These are phyloP conservation scores for Pleurotus tuber-regium DNA, from an alignment of 768 basidiomycete genomes.

Conservation along the genomic window DNA sequence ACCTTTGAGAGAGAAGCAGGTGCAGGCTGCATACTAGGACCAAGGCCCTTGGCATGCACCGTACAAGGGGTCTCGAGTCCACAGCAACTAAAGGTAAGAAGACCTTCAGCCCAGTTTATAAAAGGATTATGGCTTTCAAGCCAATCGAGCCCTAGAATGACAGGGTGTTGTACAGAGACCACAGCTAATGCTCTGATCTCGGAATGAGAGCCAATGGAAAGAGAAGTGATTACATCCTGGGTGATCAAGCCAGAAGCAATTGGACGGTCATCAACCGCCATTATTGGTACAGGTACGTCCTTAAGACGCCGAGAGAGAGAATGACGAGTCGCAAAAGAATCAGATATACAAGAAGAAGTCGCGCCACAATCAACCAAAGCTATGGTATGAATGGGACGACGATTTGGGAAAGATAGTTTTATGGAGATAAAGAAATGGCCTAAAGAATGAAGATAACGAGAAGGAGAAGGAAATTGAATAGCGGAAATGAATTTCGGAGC, in stretches of 20 bases:
- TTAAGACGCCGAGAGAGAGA: constrained; percentile 27
- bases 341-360: constrained; percentile 33
- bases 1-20: constrained; percentile 16
- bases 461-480: constrained; percentile 10
- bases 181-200: constrained; percentile 29
- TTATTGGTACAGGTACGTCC: constrained; percentile 30
- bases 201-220: constrained; percentile 25
- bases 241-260: constrained; percentile 38
- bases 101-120: constrained; percentile 29
- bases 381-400: constrained; percentile 28
- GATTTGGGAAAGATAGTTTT: constrained; percentile 27
- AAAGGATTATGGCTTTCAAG: constrained; percentile 31
- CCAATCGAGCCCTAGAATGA: constrained; percentile 37
- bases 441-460: constrained; percentile 12
- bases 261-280: constrained; percentile 34
- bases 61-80: constrained; percentile 17
- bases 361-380: constrained; percentile 37
- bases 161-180: constrained; percentile 30
- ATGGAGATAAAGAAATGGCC: constrained; percentile 29
- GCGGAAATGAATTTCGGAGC: constrained; percentile 18
- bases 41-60: constrained; percentile 21
- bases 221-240: constrained; percentile 29
- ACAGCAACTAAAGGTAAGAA: constrained; percentile 24
- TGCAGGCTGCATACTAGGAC: constrained; percentile 17
- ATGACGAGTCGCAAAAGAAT: constrained; percentile 28